Evolutionary conservation across 805 yeast species (phyloP).

Genomic region (Maudiozyma bulderi): DNA sequence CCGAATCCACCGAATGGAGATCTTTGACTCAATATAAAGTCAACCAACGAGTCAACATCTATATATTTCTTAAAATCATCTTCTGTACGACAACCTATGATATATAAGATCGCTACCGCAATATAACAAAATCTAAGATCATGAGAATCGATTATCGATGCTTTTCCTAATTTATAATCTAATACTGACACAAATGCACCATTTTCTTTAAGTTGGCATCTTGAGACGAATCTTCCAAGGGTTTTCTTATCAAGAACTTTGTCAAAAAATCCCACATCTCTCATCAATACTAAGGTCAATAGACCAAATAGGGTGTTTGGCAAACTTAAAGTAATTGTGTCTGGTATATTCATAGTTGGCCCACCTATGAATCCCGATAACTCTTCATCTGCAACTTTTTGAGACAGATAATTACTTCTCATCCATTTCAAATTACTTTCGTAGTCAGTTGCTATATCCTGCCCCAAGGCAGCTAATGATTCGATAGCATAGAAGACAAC

Average conservation of each 20-base stretch:
- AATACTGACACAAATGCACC: constrained; percentile 49
- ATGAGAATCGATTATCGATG: constrained; percentile 42
- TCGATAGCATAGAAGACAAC: constrained; percentile 60
- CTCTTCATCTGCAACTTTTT: constrained; percentile 27
- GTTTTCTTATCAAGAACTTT: constrained; percentile 31
- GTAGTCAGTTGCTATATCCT: constrained; percentile 24
- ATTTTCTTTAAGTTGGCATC: constrained; percentile 47
- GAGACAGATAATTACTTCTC: constrained; percentile 11
- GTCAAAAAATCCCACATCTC: constrained; percentile 35
- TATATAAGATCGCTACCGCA: constrained; percentile 52
- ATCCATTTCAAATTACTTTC: constrained; percentile 24
- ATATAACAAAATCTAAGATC: constrained; percentile 70
- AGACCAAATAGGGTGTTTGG: constrained; percentile 69
- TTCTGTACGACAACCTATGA: constrained; percentile 31
- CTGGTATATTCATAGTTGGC: constrained; percentile 8
- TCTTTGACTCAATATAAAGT: constrained; percentile 31
- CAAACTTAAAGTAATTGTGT: constrained; percentile 40
- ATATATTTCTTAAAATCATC: constrained; percentile 30
- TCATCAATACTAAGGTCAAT: constrained; percentile 43
- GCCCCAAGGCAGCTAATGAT: constrained; percentile 33
- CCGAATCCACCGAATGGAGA: constrained; percentile 69
- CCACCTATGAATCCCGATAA: constrained; percentile 25
- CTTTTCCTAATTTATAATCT: constrained; percentile 23
- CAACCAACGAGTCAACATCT: constrained; percentile 32
- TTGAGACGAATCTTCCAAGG: constrained; percentile 44